Conservation (phyloP, 2,329 filamentous ascomycete species). For the Neofusicoccum cordaticola region DNA sequence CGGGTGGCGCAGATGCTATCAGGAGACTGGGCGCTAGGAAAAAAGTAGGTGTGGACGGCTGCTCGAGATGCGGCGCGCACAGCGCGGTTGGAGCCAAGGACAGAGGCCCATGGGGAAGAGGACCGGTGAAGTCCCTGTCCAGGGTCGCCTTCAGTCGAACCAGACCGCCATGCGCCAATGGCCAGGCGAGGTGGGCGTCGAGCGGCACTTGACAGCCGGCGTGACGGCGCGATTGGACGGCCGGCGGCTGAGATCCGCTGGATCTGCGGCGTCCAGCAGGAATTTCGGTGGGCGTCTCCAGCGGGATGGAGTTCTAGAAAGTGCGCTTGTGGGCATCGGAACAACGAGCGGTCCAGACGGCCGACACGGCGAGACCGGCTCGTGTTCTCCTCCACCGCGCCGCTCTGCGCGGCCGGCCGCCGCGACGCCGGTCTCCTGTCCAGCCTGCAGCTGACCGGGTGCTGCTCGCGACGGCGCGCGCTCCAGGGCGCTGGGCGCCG, state of each 20-base stretch:
- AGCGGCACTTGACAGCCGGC: background rate
- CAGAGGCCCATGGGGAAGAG: background rate
- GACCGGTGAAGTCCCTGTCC: background rate
- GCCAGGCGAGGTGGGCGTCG: background rate
- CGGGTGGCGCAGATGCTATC: background rate
- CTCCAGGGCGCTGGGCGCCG: background rate
- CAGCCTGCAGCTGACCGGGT: background rate
- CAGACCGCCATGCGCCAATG: conserved; percentile 5
- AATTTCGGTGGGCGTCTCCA: background rate
- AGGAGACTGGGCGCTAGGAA: background rate
- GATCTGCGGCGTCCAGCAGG: conserved; percentile 5
- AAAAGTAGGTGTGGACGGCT: background rate
- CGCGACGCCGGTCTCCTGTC: background rate
- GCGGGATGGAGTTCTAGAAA: conserved; percentile 9
- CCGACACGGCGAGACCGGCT: background rate
- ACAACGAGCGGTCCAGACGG: background rate
- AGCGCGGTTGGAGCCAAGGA: background rate
- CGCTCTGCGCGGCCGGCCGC: too few species aligned
- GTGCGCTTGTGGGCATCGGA: conserved; percentile 6
- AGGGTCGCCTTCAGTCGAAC: background rate
- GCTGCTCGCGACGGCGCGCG: background rate
- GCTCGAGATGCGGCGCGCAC: background rate
- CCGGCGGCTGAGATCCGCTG: background rate
- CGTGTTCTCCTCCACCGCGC: background rate
- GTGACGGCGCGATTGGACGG: conserved; percentile 1